Evolutionary conservation across 1,139 yeast species (phyloP).

Genomic region (Suhomyces bribrorum): DNA sequence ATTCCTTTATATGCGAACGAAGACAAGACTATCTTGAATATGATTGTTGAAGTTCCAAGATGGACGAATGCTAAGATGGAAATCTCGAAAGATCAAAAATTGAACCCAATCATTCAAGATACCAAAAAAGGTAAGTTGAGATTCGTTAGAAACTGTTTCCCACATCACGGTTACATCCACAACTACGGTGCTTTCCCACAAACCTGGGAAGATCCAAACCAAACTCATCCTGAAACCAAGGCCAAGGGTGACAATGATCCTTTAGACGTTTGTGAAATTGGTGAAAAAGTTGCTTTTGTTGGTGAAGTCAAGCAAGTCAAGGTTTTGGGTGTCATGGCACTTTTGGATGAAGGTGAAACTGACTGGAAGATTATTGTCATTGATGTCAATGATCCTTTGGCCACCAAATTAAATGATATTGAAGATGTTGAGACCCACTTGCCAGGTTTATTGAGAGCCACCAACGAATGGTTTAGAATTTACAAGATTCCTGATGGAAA

Average conservation of each 20-base stretch:
- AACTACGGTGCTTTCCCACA: constrained; percentile 99
- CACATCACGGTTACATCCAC: constrained; percentile 94
- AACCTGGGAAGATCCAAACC: constrained; percentile 85
- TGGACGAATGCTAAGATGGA: constrained; percentile 96
- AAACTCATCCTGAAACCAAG: constrained; percentile 31
- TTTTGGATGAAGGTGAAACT: constrained; percentile 95
- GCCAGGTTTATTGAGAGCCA: constrained; percentile 84
- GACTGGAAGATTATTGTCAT: constrained; percentile 96
- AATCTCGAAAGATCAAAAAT: constrained; percentile 68
- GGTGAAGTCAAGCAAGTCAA: constrained; percentile 84
- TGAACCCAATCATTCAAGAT: constrained; percentile 93
- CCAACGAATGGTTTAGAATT: constrained; percentile 92
- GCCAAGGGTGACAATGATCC: constrained; percentile 95
- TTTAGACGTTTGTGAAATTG: constrained; percentile 93
- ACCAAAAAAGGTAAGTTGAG: constrained; percentile 86
- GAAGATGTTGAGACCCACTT: constrained; percentile 78
- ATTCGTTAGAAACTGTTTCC: constrained; percentile 89
- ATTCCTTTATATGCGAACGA: constrained; percentile 73
- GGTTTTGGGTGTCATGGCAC: constrained; percentile 88
- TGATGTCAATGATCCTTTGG: constrained; percentile 79
- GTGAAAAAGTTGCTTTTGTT: constrained; percentile 64
- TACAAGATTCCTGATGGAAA: constrained; percentile 95
- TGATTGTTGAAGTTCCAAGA: constrained; percentile 94
- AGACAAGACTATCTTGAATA: constrained; percentile 67
- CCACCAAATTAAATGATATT: constrained; percentile 70